Evolutionary conservation across 1,284 basidiomycete species (phyloP).

Genomic region (Ustilago bromivora): DNA sequence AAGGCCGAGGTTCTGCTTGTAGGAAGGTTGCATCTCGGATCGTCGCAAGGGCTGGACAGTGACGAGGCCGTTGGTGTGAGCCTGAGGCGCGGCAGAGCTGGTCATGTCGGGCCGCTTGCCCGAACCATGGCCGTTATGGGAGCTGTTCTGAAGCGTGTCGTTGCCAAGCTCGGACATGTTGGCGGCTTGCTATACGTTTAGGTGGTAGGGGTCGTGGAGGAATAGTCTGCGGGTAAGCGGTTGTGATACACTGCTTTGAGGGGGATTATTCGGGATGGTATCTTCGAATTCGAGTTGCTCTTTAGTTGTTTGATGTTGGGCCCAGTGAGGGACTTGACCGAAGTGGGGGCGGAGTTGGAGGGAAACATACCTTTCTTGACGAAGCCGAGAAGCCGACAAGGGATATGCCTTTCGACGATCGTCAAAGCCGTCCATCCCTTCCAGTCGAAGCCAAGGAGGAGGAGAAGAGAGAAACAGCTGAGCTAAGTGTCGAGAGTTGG

Average conservation of each 20-base stretch:
- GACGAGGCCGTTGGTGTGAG: conserved; percentile 31
- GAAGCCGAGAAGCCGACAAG: neutral
- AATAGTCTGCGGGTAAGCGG: too few species aligned
- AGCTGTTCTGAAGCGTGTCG: conserved; percentile 16
- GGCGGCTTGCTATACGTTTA: neutral
- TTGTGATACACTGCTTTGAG: too few species aligned
- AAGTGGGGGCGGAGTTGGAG: neutral
- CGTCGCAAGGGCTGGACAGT: conserved; percentile 82
- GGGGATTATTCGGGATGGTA: too few species aligned
- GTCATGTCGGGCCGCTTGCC: conserved; percentile 23
- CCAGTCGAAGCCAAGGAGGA: neutral
- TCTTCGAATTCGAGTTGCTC: too few species aligned
- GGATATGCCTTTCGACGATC: conserved; percentile 13
- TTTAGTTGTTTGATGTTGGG: too few species aligned
- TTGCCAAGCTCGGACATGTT: conserved; percentile 32
- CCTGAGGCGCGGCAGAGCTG: conserved; percentile 8
- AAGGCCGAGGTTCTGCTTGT: conserved; percentile 60
- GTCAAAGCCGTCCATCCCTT: conserved; percentile 7
- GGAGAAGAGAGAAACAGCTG: conserved; percentile 2
- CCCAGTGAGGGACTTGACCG: too few species aligned
- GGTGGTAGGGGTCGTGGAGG: neutral
- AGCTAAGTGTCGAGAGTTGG: conserved; percentile 11
- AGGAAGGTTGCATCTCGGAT: conserved; percentile 72
- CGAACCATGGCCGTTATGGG: conserved; percentile 13
- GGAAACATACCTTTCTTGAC: neutral